Evolutionary conservation across 306 rosid genomes (phyloP).

Genomic region (Spatholobus suberectus): DNA sequence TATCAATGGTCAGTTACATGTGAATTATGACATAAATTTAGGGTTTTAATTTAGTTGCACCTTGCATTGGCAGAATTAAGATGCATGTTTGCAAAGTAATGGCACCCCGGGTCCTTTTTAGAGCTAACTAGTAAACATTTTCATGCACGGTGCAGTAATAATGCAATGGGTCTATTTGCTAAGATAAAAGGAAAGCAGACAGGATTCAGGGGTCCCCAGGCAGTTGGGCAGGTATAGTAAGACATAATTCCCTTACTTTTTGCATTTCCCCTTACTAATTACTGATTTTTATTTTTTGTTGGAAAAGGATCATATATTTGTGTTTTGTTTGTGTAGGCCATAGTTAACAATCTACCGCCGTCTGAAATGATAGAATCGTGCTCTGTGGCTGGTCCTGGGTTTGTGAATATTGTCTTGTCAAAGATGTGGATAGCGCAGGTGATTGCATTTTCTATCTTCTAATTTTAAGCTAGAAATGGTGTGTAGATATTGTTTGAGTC

Average conservation of each 20-base stretch:
- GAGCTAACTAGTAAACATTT: not conserved
- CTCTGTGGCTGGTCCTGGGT: slow-evolving; percentile 58
- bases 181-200: slow-evolving; percentile 73
- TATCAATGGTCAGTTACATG: slow-evolving; percentile 70
- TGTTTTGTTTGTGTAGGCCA: slow-evolving; percentile 54
- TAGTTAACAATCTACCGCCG: slow-evolving; percentile 68
- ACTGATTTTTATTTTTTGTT: slow-evolving; percentile 18
- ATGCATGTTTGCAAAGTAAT: not conserved
- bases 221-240: slow-evolving; percentile 74
- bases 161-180: slow-evolving; percentile 84
- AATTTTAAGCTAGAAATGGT: slow-evolving; percentile 8
- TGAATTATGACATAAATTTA: not conserved
- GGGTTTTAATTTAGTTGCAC: slow-evolving; percentile 1
- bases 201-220: slow-evolving; percentile 58
- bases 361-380: slow-evolving; percentile 64
- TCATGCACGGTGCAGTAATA: slow-evolving; percentile 60
- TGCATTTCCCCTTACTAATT: not conserved
- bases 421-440: slow-evolving; percentile 85
- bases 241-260: slow-evolving; percentile 1
- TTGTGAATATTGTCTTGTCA: slow-evolving; percentile 64
- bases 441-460: slow-evolving; percentile 5
- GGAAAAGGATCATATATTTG: not conserved
- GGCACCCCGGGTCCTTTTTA: not conserved
- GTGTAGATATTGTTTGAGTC: not conserved
- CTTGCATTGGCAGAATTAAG: not conserved